phyloP scores from a whole-genome alignment of 2,329 filamentous ascomycete genomes.

The Allantophomopsis lycopodina region DNA sequence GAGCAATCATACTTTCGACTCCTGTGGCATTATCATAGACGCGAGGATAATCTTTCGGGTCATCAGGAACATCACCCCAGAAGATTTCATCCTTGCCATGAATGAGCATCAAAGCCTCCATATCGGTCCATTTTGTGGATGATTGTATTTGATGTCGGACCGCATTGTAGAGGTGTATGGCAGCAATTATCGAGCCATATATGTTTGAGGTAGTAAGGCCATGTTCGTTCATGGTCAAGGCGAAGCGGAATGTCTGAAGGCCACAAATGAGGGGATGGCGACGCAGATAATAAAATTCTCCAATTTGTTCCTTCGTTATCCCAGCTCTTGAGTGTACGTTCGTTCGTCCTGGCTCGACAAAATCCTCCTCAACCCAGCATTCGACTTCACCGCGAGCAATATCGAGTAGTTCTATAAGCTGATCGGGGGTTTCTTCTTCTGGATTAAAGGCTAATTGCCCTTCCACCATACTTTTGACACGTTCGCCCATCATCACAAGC shows the following conservation, averaged over 20 bases:
- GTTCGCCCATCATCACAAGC: slow-evolving; percentile 4
- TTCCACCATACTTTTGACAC: slow-evolving; percentile 1
- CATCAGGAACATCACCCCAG: slow-evolving; percentile 1
- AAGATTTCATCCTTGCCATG: slow-evolving; percentile 4
- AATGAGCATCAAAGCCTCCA: slow-evolving; percentile 8
- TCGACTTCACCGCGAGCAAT: slow-evolving; percentile 4
- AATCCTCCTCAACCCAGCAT: slow-evolving; percentile 6
- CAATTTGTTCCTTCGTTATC: neutral
- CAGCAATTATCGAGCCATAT: slow-evolving; percentile 4
- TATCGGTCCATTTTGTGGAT: slow-evolving; percentile 6
- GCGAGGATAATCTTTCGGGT: neutral
- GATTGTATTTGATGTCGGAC: slow-evolving; percentile 3
- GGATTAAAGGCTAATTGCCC: neutral
- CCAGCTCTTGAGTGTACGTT: slow-evolving; percentile 1
- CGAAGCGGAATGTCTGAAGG: slow-evolving; percentile 5
- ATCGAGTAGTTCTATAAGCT: neutral
- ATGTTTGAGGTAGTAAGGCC: slow-evolving; percentile 2
- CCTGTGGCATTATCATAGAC: slow-evolving; percentile 4
- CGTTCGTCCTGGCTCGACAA: slow-evolving; percentile 1
- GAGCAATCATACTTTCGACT: neutral
- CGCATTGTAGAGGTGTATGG: slow-evolving; percentile 8
- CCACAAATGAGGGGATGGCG: slow-evolving; percentile 7
- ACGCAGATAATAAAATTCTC: slow-evolving; percentile 3
- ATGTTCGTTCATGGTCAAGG: slow-evolving; percentile 6
- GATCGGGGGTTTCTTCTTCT: slow-evolving; percentile 1